These are phyloP conservation scores for Gliomastix tumulicola DNA, from an alignment of 2,329 filamentous ascomycete genomes.

Conservation along the genomic window DNA sequence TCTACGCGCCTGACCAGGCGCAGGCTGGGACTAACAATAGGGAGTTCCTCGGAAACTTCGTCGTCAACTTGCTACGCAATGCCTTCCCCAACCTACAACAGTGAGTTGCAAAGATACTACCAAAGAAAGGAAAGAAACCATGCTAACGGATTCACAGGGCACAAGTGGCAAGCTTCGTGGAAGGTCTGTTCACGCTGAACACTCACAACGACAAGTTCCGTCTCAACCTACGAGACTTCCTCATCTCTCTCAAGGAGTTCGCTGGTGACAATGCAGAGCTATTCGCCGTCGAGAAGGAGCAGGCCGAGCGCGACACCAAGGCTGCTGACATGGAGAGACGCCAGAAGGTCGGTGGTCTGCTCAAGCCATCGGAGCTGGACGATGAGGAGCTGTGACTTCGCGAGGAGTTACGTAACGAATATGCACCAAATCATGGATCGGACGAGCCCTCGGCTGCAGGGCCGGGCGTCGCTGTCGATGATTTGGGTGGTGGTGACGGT, in stretches of 20 bases:
- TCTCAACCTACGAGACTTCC: slow-evolving; percentile 89
- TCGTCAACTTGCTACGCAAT: slow-evolving; percentile 74
- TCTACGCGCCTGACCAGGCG: slow-evolving; percentile 81
- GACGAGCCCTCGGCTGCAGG: slow-evolving; percentile 7
- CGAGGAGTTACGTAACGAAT: slow-evolving; percentile 59
- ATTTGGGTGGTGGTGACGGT: slow-evolving; percentile 45
- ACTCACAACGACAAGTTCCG: slow-evolving; percentile 92
- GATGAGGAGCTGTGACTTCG: slow-evolving; percentile 86
- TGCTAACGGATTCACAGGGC: slow-evolving; percentile 45
- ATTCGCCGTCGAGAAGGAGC: slow-evolving; percentile 89
- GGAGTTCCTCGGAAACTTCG: slow-evolving; percentile 85
- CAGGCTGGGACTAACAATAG: slow-evolving; percentile 78
- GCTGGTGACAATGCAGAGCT: slow-evolving; percentile 92
- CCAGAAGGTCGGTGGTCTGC: slow-evolving; percentile 88
- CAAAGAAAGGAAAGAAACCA: background rate
- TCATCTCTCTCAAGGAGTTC: slow-evolving; percentile 96
- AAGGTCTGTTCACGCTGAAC: slow-evolving; percentile 82
- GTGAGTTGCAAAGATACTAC: slow-evolving; percentile 44
- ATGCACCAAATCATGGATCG: slow-evolving; percentile 28
- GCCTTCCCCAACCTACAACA: slow-evolving; percentile 90
- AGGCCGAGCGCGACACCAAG: slow-evolving; percentile 78
- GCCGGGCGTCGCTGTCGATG: background rate
- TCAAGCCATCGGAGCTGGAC: slow-evolving; percentile 96
- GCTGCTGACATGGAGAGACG: slow-evolving; percentile 84
- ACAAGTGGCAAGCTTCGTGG: slow-evolving; percentile 86